Conservation (phyloP, 1,284 basidiomycete species). For the Cryptococcus hybrid region DNA sequence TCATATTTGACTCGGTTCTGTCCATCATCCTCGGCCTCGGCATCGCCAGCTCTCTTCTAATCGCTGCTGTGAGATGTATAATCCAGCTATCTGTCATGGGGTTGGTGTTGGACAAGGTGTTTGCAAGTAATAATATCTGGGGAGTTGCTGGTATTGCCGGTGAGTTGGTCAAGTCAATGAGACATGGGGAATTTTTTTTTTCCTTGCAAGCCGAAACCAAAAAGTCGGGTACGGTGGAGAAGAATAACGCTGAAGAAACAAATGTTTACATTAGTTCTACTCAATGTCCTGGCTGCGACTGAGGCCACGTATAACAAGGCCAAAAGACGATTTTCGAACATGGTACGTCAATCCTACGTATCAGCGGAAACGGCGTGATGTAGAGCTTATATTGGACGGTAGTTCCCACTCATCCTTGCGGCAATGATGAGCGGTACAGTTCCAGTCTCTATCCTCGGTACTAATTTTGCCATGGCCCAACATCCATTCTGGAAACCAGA, state of each 20-base stretch:
- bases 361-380: not conserved
- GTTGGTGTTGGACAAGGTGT: constrained; percentile 67
- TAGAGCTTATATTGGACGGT: not conserved
- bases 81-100: constrained; percentile 72
- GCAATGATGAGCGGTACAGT: constrained; percentile 72
- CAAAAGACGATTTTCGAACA: constrained; percentile 66
- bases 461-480: constrained; percentile 71
- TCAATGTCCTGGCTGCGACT: constrained; percentile 67
- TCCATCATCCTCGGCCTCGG: constrained; percentile 53
- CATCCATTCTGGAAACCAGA: constrained; percentile 76
- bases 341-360: constrained; percentile 55
- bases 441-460: constrained; percentile 73
- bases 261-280: constrained; percentile 53
- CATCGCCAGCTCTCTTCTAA: constrained; percentile 64
- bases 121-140: constrained; percentile 69
- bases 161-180: constrained; percentile 47
- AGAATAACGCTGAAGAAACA: not conserved
- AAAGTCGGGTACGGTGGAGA: too few species aligned
- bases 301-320: constrained; percentile 66
- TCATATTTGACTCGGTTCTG: constrained; percentile 56
- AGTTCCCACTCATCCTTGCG: constrained; percentile 69
- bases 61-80: constrained; percentile 69
- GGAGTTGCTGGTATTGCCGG: constrained; percentile 69
- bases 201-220: too few species aligned
- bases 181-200: too few species aligned